These are phyloP conservation scores for Sungouiozyma intestinalis DNA, from an alignment of 805 yeast species.

Conservation along the genomic window DNA sequence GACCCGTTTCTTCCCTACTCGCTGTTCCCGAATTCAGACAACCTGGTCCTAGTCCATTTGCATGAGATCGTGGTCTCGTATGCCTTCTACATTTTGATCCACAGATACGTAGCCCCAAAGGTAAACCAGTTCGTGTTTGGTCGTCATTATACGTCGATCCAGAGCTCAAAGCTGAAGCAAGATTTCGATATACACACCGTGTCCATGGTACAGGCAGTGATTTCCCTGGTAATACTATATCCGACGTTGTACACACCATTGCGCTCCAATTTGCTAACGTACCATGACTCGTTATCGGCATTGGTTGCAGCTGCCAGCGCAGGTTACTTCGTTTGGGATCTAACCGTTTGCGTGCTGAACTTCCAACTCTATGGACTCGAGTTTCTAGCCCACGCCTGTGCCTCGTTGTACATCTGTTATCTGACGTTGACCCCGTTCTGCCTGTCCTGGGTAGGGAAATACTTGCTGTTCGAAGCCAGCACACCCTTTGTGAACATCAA, in stretches of 20 bases:
- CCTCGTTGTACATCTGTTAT: conserved; percentile 65
- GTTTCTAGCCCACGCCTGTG: conserved; percentile 73
- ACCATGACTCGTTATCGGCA: conserved; percentile 65
- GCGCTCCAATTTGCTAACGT: conserved; percentile 43
- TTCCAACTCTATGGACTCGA: conserved; percentile 67
- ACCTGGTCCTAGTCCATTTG: conserved; percentile 43
- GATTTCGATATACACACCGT: conserved; percentile 90
- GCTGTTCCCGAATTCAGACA: conserved; percentile 30
- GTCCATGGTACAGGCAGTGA: conserved; percentile 70
- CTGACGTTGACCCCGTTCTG: conserved; percentile 61
- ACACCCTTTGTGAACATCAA: conserved; percentile 92
- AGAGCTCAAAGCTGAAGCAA: conserved; percentile 36
- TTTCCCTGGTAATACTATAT: conserved; percentile 47
- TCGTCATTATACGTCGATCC: conserved; percentile 39
- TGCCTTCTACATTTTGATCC: conserved; percentile 47
- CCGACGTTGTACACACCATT: conserved; percentile 51
- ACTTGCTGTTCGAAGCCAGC: conserved; percentile 75
- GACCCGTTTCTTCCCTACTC: conserved; percentile 25
- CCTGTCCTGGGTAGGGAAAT: conserved; percentile 72
- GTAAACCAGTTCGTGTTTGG: conserved; percentile 44
- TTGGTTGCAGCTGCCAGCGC: conserved; percentile 59
- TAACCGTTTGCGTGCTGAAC: conserved; percentile 54
- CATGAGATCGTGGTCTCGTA: conserved; percentile 65
- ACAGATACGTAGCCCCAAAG: conserved; percentile 38
- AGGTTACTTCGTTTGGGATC: conserved; percentile 93